phyloP scores from a whole-genome alignment of 208 protist species.

The Angomonas ambiguus region DNA sequence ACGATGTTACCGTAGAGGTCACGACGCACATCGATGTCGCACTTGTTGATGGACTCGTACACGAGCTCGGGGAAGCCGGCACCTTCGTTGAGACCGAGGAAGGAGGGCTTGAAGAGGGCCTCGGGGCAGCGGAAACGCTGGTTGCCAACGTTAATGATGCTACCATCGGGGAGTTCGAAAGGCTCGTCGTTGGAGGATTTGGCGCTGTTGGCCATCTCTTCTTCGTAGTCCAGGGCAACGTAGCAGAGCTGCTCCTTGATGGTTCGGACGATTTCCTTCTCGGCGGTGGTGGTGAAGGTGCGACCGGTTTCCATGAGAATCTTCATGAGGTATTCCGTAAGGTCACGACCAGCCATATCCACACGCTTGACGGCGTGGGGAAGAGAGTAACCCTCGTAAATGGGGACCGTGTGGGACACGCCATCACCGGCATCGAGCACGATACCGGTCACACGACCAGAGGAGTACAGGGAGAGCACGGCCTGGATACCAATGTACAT shows the following conservation, averaged over 20 bases:
- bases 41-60: constrained; percentile 98
- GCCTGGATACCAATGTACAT: constrained; percentile 95
- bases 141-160: constrained; percentile 82
- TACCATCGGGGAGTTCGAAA: constrained; percentile 94
- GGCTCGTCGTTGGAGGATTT: constrained; percentile 82
- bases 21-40: constrained; percentile 92
- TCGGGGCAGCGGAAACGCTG: constrained; percentile 94
- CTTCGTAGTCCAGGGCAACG: constrained; percentile 94
- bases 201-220: constrained; percentile 92
- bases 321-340: constrained; percentile 95
- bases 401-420: constrained; percentile 91
- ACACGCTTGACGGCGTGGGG: constrained; percentile 83
- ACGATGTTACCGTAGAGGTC: constrained; percentile 96
- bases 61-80: constrained; percentile 95
- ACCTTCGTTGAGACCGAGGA: constrained; percentile 92
- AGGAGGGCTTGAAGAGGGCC: constrained; percentile 94
- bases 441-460: constrained; percentile 89
- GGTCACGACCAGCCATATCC: constrained; percentile 91
- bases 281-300: constrained; percentile 94
- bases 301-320: constrained; percentile 94
- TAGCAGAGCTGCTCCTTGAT: constrained; percentile 95
- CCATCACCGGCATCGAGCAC: constrained; percentile 93
- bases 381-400: constrained; percentile 92
- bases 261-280: constrained; percentile 95
- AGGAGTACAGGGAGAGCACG: constrained; percentile 94